Conservation (phyloP, 805 yeast genomes). For the Kodamaea kaohsiungensis region DNA sequence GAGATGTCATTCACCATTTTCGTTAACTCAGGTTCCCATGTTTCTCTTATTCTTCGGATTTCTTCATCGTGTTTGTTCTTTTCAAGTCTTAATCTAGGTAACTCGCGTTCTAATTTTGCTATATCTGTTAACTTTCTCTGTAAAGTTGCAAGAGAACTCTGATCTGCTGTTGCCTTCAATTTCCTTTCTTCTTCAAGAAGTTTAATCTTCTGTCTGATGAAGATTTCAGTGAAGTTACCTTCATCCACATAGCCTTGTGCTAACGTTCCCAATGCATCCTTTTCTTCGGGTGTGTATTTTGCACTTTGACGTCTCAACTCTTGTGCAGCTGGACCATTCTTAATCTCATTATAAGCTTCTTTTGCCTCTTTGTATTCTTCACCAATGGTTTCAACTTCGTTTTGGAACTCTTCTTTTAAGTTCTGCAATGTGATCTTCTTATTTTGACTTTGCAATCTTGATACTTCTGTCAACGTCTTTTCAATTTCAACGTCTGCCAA, state of each 20-base stretch:
- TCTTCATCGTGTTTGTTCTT: conserved; percentile 29
- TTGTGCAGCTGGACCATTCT: conserved; percentile 41
- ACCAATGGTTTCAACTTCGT: conserved; percentile 25
- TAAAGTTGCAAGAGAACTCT: conserved; percentile 41
- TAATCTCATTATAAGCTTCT: conserved; percentile 37
- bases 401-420: conserved; percentile 27
- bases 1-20: conserved; percentile 58
- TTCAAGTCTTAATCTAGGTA: conserved; percentile 38
- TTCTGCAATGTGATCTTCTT: conserved; percentile 22
- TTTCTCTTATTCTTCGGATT: conserved; percentile 38
- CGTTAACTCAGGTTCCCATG: conserved; percentile 67
- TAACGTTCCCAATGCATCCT: conserved; percentile 37
- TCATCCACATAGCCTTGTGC: conserved; percentile 38
- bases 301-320: conserved; percentile 35
- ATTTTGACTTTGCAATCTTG: conserved; percentile 21
- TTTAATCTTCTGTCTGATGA: conserved; percentile 41
- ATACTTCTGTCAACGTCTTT: conserved; percentile 14
- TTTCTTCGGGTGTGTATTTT: conserved; percentile 40
- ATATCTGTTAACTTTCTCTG: conserved; percentile 36
- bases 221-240: conserved; percentile 38
- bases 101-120: conserved; percentile 30
- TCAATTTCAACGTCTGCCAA: conserved; percentile 19
- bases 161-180: conserved; percentile 38
- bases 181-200: conserved; percentile 49
- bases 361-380: conserved; percentile 36